phyloP scores from a whole-genome alignment of 805 yeast genomes.

The Myxozyma mucilagina region DNA sequence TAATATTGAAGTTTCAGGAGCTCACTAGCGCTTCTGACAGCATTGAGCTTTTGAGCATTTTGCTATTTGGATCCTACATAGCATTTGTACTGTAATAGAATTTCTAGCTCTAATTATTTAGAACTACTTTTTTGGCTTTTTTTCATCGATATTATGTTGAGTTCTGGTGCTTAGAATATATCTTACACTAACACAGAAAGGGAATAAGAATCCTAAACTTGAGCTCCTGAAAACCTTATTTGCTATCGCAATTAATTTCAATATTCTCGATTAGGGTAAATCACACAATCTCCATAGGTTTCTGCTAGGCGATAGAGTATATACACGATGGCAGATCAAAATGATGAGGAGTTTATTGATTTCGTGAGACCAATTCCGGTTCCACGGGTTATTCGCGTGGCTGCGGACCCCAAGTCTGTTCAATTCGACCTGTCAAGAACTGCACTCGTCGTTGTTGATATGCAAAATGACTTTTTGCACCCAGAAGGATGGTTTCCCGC shows the following conservation, averaged over 20 bases:
- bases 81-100: background rate
- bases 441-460: slow-evolving; percentile 28
- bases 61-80: background rate
- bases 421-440: slow-evolving; percentile 21
- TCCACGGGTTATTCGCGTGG: slow-evolving; percentile 15
- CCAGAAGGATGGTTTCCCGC: slow-evolving; percentile 30
- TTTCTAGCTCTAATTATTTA: background rate
- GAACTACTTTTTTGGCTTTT: background rate
- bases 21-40: background rate
- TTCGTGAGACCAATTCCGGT: slow-evolving; percentile 18
- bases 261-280: background rate
- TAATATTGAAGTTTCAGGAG: background rate
- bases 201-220: background rate
- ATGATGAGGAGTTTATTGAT: slow-evolving; percentile 6
- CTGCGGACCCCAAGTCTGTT: slow-evolving; percentile 15
- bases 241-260: background rate
- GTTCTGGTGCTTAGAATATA: too few relatives aligned
- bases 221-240: background rate
- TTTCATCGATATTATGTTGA: too few relatives aligned
- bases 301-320: background rate
- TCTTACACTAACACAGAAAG: background rate
- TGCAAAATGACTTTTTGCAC: slow-evolving; percentile 30
- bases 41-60: background rate
- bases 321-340: background rate
- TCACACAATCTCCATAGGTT: background rate